phyloP scores from a whole-genome alignment of 495 filamentous ascomycete genomes.

The Penicillium paradoxum region DNA sequence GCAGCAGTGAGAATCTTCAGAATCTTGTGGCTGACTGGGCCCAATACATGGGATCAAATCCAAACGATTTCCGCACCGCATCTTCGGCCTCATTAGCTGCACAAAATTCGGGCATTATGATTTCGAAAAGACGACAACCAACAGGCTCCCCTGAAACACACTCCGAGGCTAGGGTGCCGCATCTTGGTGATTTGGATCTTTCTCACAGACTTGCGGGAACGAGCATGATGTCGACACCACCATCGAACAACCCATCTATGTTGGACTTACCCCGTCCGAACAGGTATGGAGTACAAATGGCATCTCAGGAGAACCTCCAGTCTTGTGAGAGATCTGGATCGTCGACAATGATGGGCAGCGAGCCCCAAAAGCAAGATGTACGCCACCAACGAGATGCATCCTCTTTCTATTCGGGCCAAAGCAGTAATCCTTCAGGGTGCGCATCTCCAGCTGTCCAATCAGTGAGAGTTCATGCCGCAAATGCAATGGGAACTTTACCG shows the following conservation, averaged over 20 bases:
- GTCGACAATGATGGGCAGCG: slow-evolving; percentile 4
- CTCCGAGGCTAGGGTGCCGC: slow-evolving; percentile 21
- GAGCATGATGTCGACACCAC: slow-evolving; percentile 18
- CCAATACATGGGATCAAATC: slow-evolving; percentile 9
- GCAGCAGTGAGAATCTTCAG: slow-evolving; percentile 8
- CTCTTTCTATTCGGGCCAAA: slow-evolving; percentile 30
- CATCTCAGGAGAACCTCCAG: slow-evolving; percentile 15
- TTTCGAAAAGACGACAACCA: slow-evolving; percentile 26
- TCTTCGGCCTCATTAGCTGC: slow-evolving; percentile 22
- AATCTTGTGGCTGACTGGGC: slow-evolving; percentile 12
- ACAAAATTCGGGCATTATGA: slow-evolving; percentile 16
- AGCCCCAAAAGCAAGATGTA: slow-evolving; percentile 4
- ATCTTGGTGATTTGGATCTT: slow-evolving; percentile 34
- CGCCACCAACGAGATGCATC: slow-evolving; percentile 15
- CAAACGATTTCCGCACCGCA: slow-evolving; percentile 4
- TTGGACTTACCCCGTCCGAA: slow-evolving; percentile 15
- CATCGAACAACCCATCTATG: slow-evolving; percentile 22
- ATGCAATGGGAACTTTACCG: not conserved
- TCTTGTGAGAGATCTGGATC: slow-evolving; percentile 1
- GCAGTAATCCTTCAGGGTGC: slow-evolving; percentile 12
- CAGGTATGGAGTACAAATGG: slow-evolving; percentile 11
- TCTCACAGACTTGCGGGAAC: slow-evolving; percentile 27
- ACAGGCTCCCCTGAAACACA: slow-evolving; percentile 6
- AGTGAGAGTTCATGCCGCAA: not conserved
- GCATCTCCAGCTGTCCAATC: slow-evolving; percentile 6